phyloP scores from a whole-genome alignment of 306 rosid genomes.

The peach (Prunus persica) region DNA sequence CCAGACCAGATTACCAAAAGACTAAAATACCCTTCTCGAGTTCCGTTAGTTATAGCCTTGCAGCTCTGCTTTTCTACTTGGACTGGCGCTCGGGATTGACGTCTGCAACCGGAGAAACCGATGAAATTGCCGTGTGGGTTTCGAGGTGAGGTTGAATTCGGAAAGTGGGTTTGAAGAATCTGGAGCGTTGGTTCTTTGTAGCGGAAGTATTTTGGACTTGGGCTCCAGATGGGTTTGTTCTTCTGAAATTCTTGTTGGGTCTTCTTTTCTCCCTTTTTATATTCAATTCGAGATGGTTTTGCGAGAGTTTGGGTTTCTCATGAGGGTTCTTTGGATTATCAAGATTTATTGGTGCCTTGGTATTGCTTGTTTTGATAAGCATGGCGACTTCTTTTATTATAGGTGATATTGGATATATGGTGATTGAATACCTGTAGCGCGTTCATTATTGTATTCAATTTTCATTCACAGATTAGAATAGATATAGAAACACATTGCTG shows the following conservation, averaged over 20 bases:
- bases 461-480: not conserved
- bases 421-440: conserved; percentile 3
- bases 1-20: conserved; percentile 26
- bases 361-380: conserved; percentile 17
- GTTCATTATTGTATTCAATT: not conserved
- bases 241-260: conserved; percentile 30
- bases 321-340: conserved; percentile 31
- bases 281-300: conserved; percentile 26
- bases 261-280: conserved; percentile 14
- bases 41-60: not conserved
- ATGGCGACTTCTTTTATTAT: conserved; percentile 22
- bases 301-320: conserved; percentile 24
- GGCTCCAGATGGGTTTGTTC: conserved; percentile 37
- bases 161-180: conserved; percentile 29
- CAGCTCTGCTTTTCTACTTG: conserved; percentile 15
- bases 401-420: conserved; percentile 16
- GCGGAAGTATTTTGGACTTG: not conserved
- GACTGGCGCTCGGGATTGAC: conserved; percentile 16
- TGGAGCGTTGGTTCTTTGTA: conserved; percentile 10
- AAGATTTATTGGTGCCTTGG: conserved; percentile 16
- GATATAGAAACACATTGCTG: conserved; percentile 23
- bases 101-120: conserved; percentile 21
- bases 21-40: conserved; percentile 28
- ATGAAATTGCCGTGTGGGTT: conserved; percentile 20
- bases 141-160: not conserved